A percentile compares a stretch with the other conserved stretches of the same genome.
Conservation (phyloP, 1,284 basidiomycete genomes). For the Tylopilus sp. region DNA sequence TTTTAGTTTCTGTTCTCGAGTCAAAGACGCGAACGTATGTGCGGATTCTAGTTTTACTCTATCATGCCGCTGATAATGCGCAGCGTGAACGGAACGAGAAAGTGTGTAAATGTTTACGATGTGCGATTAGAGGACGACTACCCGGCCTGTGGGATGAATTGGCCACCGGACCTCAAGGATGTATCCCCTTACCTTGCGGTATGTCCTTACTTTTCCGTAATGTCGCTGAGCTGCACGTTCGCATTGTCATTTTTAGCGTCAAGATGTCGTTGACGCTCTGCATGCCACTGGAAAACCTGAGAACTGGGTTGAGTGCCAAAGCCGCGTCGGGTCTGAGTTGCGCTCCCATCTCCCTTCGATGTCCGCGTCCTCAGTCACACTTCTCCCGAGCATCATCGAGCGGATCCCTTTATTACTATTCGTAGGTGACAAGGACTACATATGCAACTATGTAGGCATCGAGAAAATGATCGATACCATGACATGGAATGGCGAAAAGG, state of each 20-base stretch:
- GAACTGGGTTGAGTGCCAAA: conserved; percentile 87
- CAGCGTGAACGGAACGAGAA: conserved; percentile 68
- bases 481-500: conserved; percentile 83
- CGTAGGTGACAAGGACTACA: conserved; percentile 92
- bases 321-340: conserved; percentile 66
- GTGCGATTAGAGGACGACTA: conserved; percentile 79
- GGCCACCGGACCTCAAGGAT: conserved; percentile 86
- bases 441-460: conserved; percentile 93
- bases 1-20: conserved; percentile 61
- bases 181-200: conserved; percentile 82
- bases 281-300: conserved; percentile 79
- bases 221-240: not conserved
- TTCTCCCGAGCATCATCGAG: conserved; percentile 78
- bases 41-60: not conserved
- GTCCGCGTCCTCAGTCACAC: conserved; percentile 70
- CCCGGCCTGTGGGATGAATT: conserved; percentile 98
- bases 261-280: conserved; percentile 78
- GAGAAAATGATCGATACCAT: conserved; percentile 82
- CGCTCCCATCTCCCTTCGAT: conserved; percentile 53
- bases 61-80: not conserved
- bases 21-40: conserved; percentile 65
- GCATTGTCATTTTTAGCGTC: conserved; percentile 45
- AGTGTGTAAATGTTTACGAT: conserved; percentile 96
- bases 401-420: conserved; percentile 88
- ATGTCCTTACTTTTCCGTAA: conserved; percentile 30